Evolutionary conservation across 768 basidiomycete species (phyloP).

Genomic region (Rhodosporidiobolus sp.): DNA sequence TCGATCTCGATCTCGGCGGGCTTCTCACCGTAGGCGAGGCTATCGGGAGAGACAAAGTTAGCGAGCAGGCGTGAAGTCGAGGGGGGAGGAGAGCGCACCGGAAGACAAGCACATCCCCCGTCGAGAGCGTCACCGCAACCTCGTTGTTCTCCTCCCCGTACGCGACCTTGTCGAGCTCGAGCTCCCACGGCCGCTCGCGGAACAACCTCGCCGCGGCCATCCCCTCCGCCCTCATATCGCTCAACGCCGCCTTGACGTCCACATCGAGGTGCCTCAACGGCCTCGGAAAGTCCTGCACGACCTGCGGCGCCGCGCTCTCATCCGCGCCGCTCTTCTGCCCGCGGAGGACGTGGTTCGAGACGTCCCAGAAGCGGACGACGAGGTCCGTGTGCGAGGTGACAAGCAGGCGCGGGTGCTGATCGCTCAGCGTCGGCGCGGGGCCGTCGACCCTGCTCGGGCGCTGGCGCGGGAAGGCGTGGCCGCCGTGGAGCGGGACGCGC

Average conservation of each 20-base stretch:
- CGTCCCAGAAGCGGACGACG: slow-evolving; percentile 68
- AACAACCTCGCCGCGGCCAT: slow-evolving; percentile 46
- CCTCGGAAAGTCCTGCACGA: slow-evolving; percentile 59
- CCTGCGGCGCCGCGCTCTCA: neutral
- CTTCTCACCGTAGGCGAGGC: slow-evolving; percentile 22
- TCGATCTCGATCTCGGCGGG: slow-evolving; percentile 14
- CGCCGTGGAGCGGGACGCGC: slow-evolving; percentile 45
- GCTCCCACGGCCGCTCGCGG: slow-evolving; percentile 45
- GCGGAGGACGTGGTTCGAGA: slow-evolving; percentile 65
- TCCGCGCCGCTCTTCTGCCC: slow-evolving; percentile 39
- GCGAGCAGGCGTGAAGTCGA: neutral
- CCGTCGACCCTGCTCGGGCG: slow-evolving; percentile 44
- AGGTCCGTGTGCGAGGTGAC: slow-evolving; percentile 64
- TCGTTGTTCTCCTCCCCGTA: slow-evolving; percentile 50
- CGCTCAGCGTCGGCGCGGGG: slow-evolving; percentile 50
- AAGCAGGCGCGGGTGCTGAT: slow-evolving; percentile 60
- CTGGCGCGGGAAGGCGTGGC: slow-evolving; percentile 51
- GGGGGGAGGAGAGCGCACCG: slow-evolving; percentile 39
- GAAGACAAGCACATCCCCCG: slow-evolving; percentile 51
- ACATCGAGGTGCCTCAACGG: slow-evolving; percentile 63
- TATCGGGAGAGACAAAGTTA: neutral
- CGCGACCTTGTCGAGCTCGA: slow-evolving; percentile 49
- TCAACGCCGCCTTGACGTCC: slow-evolving; percentile 50
- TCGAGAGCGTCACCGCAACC: slow-evolving; percentile 48
- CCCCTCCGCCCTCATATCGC: slow-evolving; percentile 15